Base-by-base conservation (phyloP, 208 protist genomes). In the Porcisia hertigi region DNA sequence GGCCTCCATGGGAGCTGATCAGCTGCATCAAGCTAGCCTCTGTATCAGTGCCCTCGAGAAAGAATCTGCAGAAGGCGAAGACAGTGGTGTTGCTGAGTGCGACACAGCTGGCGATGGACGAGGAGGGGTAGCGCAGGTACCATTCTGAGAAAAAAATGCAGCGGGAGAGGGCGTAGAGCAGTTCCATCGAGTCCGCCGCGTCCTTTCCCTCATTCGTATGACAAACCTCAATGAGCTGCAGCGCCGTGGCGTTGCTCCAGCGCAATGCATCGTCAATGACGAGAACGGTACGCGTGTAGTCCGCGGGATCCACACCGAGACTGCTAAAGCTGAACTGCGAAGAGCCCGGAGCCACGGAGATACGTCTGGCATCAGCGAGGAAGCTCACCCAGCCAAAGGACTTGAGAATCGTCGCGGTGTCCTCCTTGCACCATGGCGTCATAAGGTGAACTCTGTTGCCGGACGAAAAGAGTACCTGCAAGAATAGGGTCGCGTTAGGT, bases 21-120 rank as follows among this genome's bases (percentile, higher is more conserved):
- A 88, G 30, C 55, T 84, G 62, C 60, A 87, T 83, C 64, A 91
- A 45, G 6, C 70, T 71, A 5, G 81, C 75, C 7, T 45, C 30
- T 41, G 85, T 25, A 3, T 57, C 64, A 1, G 71, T 47, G 55
- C 69, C 63, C 9, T 75, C 36, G 8, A 92, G 52, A 55, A 66
- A 91, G 72, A 96, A 94, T 52, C 88, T 88, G 67, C 82, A 93
- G 76, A 71, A 89, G 23, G 80, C 60, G 55, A 96, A 92, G 8
- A 96, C 52, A 0, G 69, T 79, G n/a, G 77, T 69, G 25, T 71
- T 74, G 45, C 77, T 85, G 20, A 94, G 71, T 9, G 90, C 80
- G 3, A 69, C 69, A 60, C 88, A 92, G 64, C 82, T 77, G 0
- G 79, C 71, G 11, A 95, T 85, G 39, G 88, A 79, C 23, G 83